phyloP scores from a whole-genome alignment of 1,139 yeast genomes.

The Geotrichum phurueaensis region DNA sequence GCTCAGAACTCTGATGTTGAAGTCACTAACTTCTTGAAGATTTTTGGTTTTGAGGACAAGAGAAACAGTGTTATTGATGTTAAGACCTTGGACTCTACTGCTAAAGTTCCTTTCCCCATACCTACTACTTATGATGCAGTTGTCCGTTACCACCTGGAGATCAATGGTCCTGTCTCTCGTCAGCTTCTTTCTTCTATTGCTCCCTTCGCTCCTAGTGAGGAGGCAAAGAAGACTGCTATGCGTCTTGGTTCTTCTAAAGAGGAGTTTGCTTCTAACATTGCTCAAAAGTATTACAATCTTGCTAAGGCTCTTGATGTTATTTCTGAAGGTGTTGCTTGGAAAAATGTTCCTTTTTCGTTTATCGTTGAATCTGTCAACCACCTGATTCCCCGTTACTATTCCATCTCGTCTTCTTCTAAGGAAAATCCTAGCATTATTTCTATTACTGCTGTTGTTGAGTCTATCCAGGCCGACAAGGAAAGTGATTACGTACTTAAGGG shows the following conservation, averaged over 20 bases:
- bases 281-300: slow-evolving; percentile 56
- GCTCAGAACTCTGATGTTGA: slow-evolving; percentile 82
- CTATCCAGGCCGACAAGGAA: slow-evolving; percentile 40
- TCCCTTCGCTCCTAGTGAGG: slow-evolving; percentile 71
- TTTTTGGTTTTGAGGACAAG: slow-evolving; percentile 55
- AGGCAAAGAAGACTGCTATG: slow-evolving; percentile 47
- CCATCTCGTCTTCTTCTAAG: slow-evolving; percentile 86
- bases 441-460: slow-evolving; percentile 90
- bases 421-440: slow-evolving; percentile 64
- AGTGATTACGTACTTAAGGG: slow-evolving; percentile 59
- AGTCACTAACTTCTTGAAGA: slow-evolving; percentile 55
- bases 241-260: slow-evolving; percentile 64
- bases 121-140: slow-evolving; percentile 90
- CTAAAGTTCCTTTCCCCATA: slow-evolving; percentile 73
- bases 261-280: slow-evolving; percentile 59
- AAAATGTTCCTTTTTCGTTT: slow-evolving; percentile 73
- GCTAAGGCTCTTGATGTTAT: slow-evolving; percentile 66
- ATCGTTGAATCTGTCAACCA: slow-evolving; percentile 74
- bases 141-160: slow-evolving; percentile 81
- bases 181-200: slow-evolving; percentile 74
- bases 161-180: slow-evolving; percentile 90
- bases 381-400: slow-evolving; percentile 90
- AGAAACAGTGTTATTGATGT: slow-evolving; percentile 56
- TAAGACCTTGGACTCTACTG: slow-evolving; percentile 68
- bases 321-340: slow-evolving; percentile 65